A percentile compares a stretch with the other conserved stretches of the same genome.
Conservation (phyloP, 257 asterid species). For the Agastache rugosa region DNA sequence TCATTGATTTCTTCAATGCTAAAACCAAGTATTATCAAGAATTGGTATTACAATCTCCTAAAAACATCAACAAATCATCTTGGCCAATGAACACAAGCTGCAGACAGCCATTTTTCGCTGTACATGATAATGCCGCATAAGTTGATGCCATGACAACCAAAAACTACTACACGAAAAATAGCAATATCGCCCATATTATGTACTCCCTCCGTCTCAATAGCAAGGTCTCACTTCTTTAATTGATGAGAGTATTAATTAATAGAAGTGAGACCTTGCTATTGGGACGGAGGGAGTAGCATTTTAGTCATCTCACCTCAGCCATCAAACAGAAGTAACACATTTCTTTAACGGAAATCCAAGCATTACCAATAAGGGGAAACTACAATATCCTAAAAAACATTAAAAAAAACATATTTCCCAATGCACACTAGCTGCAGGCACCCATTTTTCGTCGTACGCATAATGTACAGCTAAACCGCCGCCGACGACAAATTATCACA, state of each 20-base stretch:
- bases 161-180: not conserved
- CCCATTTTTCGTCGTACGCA: too few species aligned
- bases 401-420: not conserved
- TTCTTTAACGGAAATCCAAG: not conserved
- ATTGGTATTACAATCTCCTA: not conserved
- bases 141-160: not conserved
- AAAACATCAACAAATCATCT: not conserved
- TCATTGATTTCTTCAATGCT: not conserved
- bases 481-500: not conserved
- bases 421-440: not conserved
- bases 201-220: too few species aligned
- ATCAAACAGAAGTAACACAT: not conserved
- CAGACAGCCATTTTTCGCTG: not conserved
- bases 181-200: not conserved
- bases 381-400: not conserved
- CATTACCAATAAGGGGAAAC: not conserved
- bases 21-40: not conserved
- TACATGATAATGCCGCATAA: not conserved
- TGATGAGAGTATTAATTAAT: too few species aligned
- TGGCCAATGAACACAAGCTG: too few species aligned
- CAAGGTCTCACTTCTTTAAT: too few species aligned
- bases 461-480: not conserved
- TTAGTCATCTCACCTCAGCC: not conserved
- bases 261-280: too few species aligned
- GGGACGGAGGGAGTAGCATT: not conserved